phyloP scores from a whole-genome alignment of 164 flowering plant genomes.

The Vitis rotundifolia region DNA sequence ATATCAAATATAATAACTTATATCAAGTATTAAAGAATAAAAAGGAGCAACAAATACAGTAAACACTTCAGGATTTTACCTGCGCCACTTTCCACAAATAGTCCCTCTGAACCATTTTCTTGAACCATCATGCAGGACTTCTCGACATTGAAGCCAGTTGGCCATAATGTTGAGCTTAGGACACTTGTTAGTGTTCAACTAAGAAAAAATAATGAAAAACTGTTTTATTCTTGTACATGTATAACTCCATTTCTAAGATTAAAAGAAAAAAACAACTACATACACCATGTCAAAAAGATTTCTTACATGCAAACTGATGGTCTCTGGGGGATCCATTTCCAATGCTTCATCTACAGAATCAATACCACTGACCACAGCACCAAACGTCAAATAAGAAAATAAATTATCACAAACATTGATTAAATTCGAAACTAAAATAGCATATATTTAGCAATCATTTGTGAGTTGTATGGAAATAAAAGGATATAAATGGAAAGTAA shows the following conservation, averaged over 20 bases:
- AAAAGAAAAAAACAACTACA: constrained; percentile 1
- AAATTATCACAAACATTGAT: too few relatives aligned
- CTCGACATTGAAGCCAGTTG: constrained; percentile 11
- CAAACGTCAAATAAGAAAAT: too few relatives aligned
- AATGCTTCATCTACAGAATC: background rate
- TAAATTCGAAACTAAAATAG: too few relatives aligned
- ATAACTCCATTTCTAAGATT: too few relatives aligned
- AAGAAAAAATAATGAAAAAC: too few relatives aligned
- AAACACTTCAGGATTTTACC: background rate
- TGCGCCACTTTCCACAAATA: constrained; percentile 10
- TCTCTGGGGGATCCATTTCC: constrained; percentile 7
- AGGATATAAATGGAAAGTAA: too few relatives aligned
- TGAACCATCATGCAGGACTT: background rate
- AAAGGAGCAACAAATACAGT: background rate
- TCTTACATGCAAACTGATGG: background rate
- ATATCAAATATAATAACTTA: too few relatives aligned
- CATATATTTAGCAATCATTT: too few relatives aligned
- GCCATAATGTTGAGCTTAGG: background rate
- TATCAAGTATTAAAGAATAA: background rate
- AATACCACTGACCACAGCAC: background rate
- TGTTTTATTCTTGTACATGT: background rate
- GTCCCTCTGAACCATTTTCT: background rate
- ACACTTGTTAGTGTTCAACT: too few relatives aligned
- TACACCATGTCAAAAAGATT: background rate
- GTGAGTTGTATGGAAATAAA: too few relatives aligned